A percentile compares a stretch with the other conserved stretches of the same genome.
Evolutionary conservation across 2,329 filamentous ascomycete genomes (phyloP).

Genomic region (Fusarium xylarioides): DNA sequence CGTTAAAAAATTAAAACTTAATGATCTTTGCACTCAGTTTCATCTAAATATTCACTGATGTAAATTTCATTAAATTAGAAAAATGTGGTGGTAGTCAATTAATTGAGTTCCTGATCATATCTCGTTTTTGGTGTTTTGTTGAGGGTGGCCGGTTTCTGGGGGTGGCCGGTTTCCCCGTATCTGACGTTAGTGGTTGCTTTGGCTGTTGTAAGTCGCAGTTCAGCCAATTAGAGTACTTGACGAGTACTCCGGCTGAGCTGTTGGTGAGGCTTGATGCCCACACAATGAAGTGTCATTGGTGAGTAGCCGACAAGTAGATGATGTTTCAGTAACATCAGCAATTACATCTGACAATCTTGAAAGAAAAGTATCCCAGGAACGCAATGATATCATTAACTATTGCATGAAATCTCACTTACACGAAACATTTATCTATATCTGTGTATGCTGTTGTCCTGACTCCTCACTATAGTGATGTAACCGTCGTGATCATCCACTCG

Average conservation of each 20-base stretch:
- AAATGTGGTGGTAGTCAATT: too few relatives aligned
- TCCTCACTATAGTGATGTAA: not conserved
- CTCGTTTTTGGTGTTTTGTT: too few relatives aligned
- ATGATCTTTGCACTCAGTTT: too few relatives aligned
- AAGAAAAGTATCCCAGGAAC: not conserved
- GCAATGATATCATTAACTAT: conserved; percentile 12
- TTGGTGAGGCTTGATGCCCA: conserved; percentile 12
- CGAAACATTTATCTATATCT: not conserved
- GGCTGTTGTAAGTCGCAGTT: conserved; percentile 27
- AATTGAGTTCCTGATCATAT: too few relatives aligned
- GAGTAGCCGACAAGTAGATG: conserved; percentile 28
- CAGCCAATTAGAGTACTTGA: conserved; percentile 19
- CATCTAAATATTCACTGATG: too few relatives aligned
- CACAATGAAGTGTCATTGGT: conserved; percentile 5
- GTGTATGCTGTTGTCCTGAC: not conserved
- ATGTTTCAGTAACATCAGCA: conserved; percentile 1
- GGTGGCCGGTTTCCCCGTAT: too few relatives aligned
- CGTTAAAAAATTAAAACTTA: too few relatives aligned
- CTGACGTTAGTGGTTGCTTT: conserved; percentile 33
- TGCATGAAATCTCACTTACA: not conserved
- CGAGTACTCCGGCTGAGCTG: conserved; percentile 27
- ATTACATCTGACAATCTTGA: not conserved
- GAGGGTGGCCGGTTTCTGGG: too few relatives aligned
- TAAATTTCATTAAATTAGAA: too few relatives aligned
- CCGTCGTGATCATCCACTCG: not conserved